A percentile compares a stretch with the other conserved stretches of the same genome.
These are phyloP conservation scores for Podospora sp. DNA, from an alignment of 495 filamentous ascomycete species.

Conservation along the genomic window DNA sequence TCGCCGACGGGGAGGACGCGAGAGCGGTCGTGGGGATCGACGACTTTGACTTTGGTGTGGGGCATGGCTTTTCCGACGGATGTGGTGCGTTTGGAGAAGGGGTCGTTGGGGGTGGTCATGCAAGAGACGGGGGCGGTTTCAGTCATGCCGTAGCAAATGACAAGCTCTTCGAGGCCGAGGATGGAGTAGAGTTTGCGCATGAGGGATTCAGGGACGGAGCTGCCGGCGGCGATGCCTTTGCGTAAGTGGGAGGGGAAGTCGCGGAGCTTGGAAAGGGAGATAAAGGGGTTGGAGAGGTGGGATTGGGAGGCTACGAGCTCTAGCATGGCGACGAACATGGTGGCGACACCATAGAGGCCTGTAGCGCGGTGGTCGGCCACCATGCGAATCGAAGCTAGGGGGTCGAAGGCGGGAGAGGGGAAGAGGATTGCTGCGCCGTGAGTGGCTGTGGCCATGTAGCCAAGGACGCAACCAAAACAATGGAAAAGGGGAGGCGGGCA, in stretches of 20 bases:
- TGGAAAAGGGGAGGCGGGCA: slow-evolving; percentile 74
- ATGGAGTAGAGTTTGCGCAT: slow-evolving; percentile 77
- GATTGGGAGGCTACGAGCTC: slow-evolving; percentile 65
- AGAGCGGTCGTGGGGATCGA: slow-evolving; percentile 60
- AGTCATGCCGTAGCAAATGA: slow-evolving; percentile 99
- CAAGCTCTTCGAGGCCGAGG: slow-evolving; percentile 82
- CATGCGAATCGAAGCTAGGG: slow-evolving; percentile 66
- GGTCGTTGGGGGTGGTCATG: slow-evolving; percentile 87
- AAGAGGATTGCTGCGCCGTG: slow-evolving; percentile 85
- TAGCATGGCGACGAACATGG: slow-evolving; percentile 93
- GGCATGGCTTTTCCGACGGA: slow-evolving; percentile 79
- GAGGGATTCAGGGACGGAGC: slow-evolving; percentile 76
- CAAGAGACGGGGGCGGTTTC: slow-evolving; percentile 90
- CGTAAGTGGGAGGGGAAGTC: slow-evolving; percentile 68
- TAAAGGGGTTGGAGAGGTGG: slow-evolving; percentile 30
- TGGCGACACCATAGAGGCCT: slow-evolving; percentile 89
- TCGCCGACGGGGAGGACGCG: slow-evolving; percentile 63
- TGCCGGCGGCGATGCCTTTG: slow-evolving; percentile 92
- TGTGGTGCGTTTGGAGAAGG: slow-evolving; percentile 73
- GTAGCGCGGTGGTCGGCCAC: slow-evolving; percentile 78
- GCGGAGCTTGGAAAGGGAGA: slow-evolving; percentile 33
- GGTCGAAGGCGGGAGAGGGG: slow-evolving; percentile 85
- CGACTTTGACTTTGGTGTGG: slow-evolving; percentile 77
- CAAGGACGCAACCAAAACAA: slow-evolving; percentile 87
- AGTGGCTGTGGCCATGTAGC: slow-evolving; percentile 92